Conservation (phyloP, 2,329 filamentous ascomycete species). For the Pyricularia grisea region DNA sequence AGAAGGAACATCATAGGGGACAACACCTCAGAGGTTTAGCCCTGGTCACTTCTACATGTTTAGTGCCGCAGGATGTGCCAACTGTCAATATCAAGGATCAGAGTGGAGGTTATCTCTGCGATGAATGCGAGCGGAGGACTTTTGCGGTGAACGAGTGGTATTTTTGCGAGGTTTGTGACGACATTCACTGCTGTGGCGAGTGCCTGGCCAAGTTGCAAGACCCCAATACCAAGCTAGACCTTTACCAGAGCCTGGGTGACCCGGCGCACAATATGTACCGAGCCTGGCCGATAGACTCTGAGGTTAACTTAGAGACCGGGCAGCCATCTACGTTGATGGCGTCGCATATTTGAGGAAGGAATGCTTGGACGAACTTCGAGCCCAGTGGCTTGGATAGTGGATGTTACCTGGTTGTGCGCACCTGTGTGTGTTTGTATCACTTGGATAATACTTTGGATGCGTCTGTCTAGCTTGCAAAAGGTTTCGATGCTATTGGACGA, state of each 20-base stretch:
- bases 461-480: too few relatives aligned
- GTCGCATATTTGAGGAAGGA: background rate
- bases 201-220: background rate
- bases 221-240: background rate
- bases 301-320: background rate
- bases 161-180: background rate
- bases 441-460: background rate
- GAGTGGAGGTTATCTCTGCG: background rate
- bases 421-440: too few relatives aligned
- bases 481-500: too few relatives aligned
- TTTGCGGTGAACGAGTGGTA: background rate
- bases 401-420: too few relatives aligned
- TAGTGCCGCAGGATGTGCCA: background rate
- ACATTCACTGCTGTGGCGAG: background rate
- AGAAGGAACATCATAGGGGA: background rate
- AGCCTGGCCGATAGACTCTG: background rate
- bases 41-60: too few relatives aligned
- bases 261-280: too few relatives aligned
- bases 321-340: background rate
- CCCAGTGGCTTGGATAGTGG: background rate
- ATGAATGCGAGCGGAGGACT: too few relatives aligned
- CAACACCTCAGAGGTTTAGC: background rate
- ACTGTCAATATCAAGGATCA: background rate
- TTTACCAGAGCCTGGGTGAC: background rate
- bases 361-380: background rate